Base-by-base conservation (phyloP, 2,329 filamentous ascomycete genomes). In the Microascus cirrosus region DNA sequence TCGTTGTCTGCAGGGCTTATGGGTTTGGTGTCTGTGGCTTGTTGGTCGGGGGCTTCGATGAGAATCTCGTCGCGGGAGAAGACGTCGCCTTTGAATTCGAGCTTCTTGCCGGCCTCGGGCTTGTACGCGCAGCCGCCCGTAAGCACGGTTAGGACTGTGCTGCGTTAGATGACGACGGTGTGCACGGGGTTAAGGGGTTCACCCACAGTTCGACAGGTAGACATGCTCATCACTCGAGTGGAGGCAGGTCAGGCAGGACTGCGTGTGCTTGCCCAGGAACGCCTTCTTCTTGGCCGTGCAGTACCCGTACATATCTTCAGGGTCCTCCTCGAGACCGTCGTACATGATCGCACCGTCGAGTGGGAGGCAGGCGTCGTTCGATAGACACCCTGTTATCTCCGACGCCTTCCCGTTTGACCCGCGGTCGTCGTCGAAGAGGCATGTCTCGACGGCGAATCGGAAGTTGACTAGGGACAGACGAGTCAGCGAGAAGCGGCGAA, bases 181-280 rank as follows among this genome's bases (percentile, higher is more conserved):
- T 20, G 24, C 20, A 6, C 10, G 22, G 45, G 22, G 22, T 20
- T 2, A 22, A 36, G 12, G 13, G 25, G 34, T 11, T 20, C 36
- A 18, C 76, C 59, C 65, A 80, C 78, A 80, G 61, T 81, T 81
- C 2, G 76, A 68, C 2, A 79, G 64, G 48, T 77, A 79, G 2
- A 60, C 64, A 54, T 78, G 74, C 4, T 71, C 62, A 0, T 65
- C 59, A 20, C 70, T 76, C 0, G 71, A 64, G 13, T 68, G 65
- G 3, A 81, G 67, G 34, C 78, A 81, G 13, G 69, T 63, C 1
- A 73, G 63, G 52, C 78, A 80, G 0, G 68, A 60, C 15, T 71
- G 65, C 6, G 73, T 64, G 34, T 66, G 64, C 0, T 62, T 24
- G 1, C 65, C 63, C 3, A 63, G 60, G 35, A 78, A 73, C 0